Evolutionary conservation across 1,284 basidiomycete species (phyloP), one percentile per base, ranked within the genome.

Genomic region (Pseudozyma pruni): DNA sequence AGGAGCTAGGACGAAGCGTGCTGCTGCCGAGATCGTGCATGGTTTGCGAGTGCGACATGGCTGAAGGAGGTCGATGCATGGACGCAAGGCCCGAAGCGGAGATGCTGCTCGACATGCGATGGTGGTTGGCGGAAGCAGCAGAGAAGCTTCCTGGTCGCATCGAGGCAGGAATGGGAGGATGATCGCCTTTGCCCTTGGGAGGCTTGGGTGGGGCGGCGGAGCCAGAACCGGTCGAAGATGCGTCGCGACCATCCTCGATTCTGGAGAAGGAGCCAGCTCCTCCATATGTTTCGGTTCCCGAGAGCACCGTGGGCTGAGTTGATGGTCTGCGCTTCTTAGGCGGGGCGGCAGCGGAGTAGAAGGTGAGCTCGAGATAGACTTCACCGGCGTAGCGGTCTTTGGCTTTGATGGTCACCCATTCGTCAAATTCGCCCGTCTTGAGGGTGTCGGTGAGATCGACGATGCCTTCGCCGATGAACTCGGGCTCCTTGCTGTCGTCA

Each of bases 351-450:
- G 75, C 64, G 4, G 75, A 77, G 44, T 81, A 81, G 40, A 80
- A 81, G 33, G 80, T 81, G 39, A 81, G 73, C 53, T 81, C 80
- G 47, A 81, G 71, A 23, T 79, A 81, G 31, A 81, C 78, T 49
- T 81, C 79, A 32, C 80, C 80, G 16, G 76, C 74, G 43, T 78
- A 81, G 11, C 78, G 76, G 35, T 75, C 79, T 27, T 78, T 79
- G 10, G 75, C 64, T 40, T 70, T 74, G 62, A 81, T 76, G 19
- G 74, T 90, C 80, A 96, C 94, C 95, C 95, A 98, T 81, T 97
- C 95, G 84, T 99, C 96, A 3, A 93, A 93, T 83, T 98, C 95
- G 44, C 96, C 96, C 83, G 91, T 93, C 64, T 91, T 92, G 74
- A 98, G 84, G 16, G 91, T 94, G 70, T 94, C 91, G 9, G 91